A percentile compares a stretch with the other conserved stretches of the same genome.
phyloP scores from a whole-genome alignment of 768 basidiomycete genomes.

The Glaciozyma martinii region DNA sequence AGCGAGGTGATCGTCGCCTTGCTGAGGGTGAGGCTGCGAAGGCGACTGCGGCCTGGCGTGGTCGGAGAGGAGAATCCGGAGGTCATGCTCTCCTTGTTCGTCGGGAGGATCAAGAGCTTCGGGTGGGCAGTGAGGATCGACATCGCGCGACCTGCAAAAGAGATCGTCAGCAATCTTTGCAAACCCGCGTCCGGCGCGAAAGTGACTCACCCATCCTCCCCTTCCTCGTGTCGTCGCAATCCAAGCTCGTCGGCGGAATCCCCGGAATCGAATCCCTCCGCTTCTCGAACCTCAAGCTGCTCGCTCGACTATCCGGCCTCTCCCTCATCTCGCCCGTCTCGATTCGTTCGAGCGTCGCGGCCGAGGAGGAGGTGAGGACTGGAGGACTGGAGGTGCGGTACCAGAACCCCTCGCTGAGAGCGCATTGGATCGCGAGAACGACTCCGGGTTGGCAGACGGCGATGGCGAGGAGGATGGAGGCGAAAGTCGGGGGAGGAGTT shows the following conservation, averaged over 20 bases:
- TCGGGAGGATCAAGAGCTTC: conserved; percentile 17
- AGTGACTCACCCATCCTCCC: conserved; percentile 10
- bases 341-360: background rate
- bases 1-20: background rate
- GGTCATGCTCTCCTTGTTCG: background rate
- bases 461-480: conserved; percentile 15
- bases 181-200: no score
- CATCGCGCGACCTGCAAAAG: conserved; percentile 19
- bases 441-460: conserved; percentile 14
- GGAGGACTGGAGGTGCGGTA: background rate
- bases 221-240: background rate
- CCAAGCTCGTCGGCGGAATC: conserved; percentile 3
- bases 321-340: background rate
- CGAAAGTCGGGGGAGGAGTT: background rate
- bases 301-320: conserved; percentile 3
- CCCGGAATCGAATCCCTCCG: conserved; percentile 4
- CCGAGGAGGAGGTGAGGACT: conserved; percentile 12
- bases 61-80: background rate
- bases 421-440: conserved; percentile 17
- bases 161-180: background rate
- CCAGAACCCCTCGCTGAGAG: conserved; percentile 24
- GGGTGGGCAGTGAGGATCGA: conserved; percentile 18
- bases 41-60: conserved; percentile 10
- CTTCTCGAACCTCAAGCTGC: background rate
- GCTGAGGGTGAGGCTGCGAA: conserved; percentile 23